phyloP scores from a whole-genome alignment of 306 rosid genomes.

The Castanea crenata region DNA sequence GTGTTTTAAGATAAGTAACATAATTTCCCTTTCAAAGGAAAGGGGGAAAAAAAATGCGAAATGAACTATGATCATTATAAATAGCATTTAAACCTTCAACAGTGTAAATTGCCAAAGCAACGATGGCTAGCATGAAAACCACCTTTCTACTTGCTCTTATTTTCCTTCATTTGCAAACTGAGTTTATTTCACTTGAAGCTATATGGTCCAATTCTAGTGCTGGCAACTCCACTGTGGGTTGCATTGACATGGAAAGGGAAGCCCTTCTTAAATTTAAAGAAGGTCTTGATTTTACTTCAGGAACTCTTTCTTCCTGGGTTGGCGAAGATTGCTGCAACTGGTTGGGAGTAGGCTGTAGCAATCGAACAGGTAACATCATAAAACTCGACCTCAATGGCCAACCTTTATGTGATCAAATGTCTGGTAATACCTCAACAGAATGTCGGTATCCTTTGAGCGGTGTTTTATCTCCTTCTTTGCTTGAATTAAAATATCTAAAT shows the following conservation, averaged over 20 bases:
- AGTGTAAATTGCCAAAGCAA: no score
- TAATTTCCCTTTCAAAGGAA: no score
- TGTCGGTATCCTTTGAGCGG: background rate
- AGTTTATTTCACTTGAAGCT: background rate
- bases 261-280: conserved; percentile 2
- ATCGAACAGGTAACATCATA: conserved; percentile 7
- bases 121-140: background rate
- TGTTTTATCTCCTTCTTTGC: conserved; percentile 20
- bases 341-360: conserved; percentile 18
- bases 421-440: no score
- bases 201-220: no score
- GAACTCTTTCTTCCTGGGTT: conserved; percentile 27
- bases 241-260: no score
- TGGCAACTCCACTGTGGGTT: no score
- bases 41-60: no score
- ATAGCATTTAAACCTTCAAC: no score
- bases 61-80: no score
- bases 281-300: conserved; percentile 11
- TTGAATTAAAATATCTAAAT: conserved; percentile 3
- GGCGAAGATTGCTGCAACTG: conserved; percentile 25
- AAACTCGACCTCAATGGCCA: conserved; percentile 13
- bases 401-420: background rate
- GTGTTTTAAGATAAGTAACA: no score
- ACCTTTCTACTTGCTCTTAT: background rate
- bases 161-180: background rate